Evolutionary conservation across 2,329 filamentous ascomycete species (phyloP).

Genomic region (Pyrenophora seminiperda): DNA sequence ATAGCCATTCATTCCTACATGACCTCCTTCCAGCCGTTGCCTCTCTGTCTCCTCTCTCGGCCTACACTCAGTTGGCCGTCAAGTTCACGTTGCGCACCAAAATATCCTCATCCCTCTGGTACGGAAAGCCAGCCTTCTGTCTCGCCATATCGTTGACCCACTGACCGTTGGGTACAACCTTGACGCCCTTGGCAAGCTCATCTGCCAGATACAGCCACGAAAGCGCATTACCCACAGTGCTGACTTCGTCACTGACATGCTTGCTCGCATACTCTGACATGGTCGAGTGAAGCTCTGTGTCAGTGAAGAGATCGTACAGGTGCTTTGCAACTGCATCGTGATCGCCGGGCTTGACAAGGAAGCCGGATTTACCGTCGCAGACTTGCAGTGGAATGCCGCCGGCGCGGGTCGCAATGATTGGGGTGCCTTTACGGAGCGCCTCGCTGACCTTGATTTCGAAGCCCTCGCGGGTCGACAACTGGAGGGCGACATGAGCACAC

Average conservation of each 20-base stretch:
- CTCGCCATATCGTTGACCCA: constrained; percentile 80
- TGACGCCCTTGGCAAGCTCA: constrained; percentile 64
- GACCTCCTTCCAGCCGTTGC: not conserved
- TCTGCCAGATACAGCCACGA: constrained; percentile 79
- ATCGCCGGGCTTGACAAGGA: constrained; percentile 73
- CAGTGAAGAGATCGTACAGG: constrained; percentile 68
- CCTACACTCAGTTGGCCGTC: constrained; percentile 3
- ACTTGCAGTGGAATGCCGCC: constrained; percentile 85
- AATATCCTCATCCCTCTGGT: constrained; percentile 63
- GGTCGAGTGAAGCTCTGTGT: constrained; percentile 66
- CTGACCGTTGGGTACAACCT: constrained; percentile 62
- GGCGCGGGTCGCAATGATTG: constrained; percentile 74
- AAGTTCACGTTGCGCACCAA: constrained; percentile 53
- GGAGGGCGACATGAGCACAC: constrained; percentile 73
- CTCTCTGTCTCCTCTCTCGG: not conserved
- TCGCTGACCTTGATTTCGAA: constrained; percentile 89
- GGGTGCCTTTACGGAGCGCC: constrained; percentile 78
- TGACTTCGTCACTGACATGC: constrained; percentile 79
- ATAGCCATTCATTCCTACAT: not conserved
- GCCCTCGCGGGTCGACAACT: constrained; percentile 80
- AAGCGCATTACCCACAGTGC: constrained; percentile 78
- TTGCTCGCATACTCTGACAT: constrained; percentile 69
- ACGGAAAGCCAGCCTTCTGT: constrained; percentile 65
- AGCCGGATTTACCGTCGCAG: constrained; percentile 72
- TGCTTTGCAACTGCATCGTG: constrained; percentile 70